Base-by-base conservation (phyloP, 352 stramenopile genomes). In the Pythium insidiosum region DNA sequence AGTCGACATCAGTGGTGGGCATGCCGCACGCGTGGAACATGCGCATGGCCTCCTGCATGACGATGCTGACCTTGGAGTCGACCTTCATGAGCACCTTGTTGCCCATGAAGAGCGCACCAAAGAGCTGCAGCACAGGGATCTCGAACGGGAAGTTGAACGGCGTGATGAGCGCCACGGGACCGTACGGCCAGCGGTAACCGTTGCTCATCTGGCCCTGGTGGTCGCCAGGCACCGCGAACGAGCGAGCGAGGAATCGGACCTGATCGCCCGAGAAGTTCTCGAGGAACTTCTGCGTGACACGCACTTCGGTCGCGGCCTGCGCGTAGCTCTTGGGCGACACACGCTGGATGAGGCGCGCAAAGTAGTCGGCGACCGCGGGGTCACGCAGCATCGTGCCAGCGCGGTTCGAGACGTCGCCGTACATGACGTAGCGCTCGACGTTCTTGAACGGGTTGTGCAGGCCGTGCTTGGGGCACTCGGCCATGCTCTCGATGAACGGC, bases 111-210 rank as follows among this genome's bases (percentile, higher is more conserved):
- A 99, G 72, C 15, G 95, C 88, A 12, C 95, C 95, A 89, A 99
- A 98, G 35, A 98, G 68, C 75, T 99, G 96, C n/a, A 99, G 77
- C 44, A 98, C 81, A 1, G 96, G 95, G 67, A 99, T 99, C 67
- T 99, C 94, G 55, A 74, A 99, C 31, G 58, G 95, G 60, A 99
- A 99, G 69, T 99, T 99, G 71, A 99, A 99, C 7, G 96, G 96
- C 47, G 94, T 94, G 41, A 99, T 95, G 18, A 99, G 75, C 22
- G 93, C 91, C 18, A 98, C 94, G 3, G 95, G 87, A 18, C 96
- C 96, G 54, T 94, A 96, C 11, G 96, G 96, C 93, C 93, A 99
- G 42, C 95, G 90, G 74, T 98, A 93, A 28, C 96, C 95, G 46
- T 88, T 62, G 45, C 81, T 97, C 33, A 88, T 75, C 71, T 99